phyloP scores from a whole-genome alignment of 345 rosid genomes.

The Linum tenue region DNA sequence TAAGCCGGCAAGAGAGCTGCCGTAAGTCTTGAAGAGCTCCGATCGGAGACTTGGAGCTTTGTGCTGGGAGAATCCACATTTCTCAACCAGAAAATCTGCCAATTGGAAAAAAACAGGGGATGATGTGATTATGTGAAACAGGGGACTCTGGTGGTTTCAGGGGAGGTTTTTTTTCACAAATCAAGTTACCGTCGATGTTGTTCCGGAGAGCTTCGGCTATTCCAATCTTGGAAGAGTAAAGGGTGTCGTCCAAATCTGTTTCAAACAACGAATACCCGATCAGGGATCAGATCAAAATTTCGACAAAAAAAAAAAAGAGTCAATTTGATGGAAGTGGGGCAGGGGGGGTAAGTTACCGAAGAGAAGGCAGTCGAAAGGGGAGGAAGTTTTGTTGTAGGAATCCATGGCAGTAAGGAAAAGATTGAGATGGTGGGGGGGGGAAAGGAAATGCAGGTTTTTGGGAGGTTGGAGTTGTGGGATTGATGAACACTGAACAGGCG shows the following conservation, averaged over 20 bases:
- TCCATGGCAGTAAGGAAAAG: conserved; percentile 22
- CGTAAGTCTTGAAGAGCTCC: conserved; percentile 75
- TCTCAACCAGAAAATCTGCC: conserved; percentile 65
- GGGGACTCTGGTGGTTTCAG: background rate
- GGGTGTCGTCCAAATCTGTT: conserved; percentile 91
- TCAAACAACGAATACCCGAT: background rate
- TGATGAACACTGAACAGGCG: background rate
- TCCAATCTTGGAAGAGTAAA: conserved; percentile 66
- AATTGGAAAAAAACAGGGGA: background rate
- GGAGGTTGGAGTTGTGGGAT: background rate
- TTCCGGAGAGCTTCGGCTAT: conserved; percentile 56
- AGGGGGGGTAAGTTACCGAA: conserved; percentile 38
- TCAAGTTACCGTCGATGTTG: conserved; percentile 61
- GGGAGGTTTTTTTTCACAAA: no score
- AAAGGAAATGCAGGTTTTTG: conserved; percentile 1
- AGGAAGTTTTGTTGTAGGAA: conserved; percentile 15
- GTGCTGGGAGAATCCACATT: conserved; percentile 46
- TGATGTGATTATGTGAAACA: background rate
- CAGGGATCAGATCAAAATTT: background rate
- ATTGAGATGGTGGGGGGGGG: background rate
- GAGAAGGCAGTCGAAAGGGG: conserved; percentile 56
- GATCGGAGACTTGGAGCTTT: conserved; percentile 59
- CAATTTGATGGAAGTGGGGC: background rate
- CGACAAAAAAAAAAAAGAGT: background rate
- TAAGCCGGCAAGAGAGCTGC: conserved; percentile 91